Evolutionary conservation across 179 eudicot genomes (phyloP), one percentile per base, ranked within the genome.

Genomic region (Carnegiea gigantea): DNA sequence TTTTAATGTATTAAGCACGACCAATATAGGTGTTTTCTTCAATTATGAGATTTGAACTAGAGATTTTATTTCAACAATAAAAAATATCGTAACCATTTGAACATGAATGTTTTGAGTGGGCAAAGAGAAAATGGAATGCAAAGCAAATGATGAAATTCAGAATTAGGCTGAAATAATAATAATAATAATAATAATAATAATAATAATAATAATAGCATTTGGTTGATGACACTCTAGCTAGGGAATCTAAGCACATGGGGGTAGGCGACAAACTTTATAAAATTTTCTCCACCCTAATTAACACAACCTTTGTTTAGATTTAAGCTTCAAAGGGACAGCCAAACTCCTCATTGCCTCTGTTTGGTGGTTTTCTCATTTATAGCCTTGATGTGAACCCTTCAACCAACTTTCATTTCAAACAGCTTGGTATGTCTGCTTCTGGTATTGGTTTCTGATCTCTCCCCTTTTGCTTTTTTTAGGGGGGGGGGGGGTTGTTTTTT

Each of bases 191-290:
- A 33, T 33, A 2, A 33, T 40, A 77, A 60, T 24, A 24, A 54
- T 62, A 74, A 80, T 78, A 51, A 65, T 78, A 48, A 9, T 12
- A 53, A 11, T 46, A 70, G 18, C 43, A 51, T 40, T n/a, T 38
- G 23, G 23, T n/a, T 53, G 26, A 70, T 49, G 60, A 23, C 74
- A 68, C 62, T 80, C 76, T 80, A 72, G 82, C 44, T 57, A 73
- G 77, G 82, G 82, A 80, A 80, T 80, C 82, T 38, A 80, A 73
- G 77, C 82, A 80, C 82, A 62, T 62, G 68, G 68, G 28, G 2
- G 68, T 7, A 11, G 68, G 62, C 30, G 68, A 62, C 78, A 48
- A 24, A 15, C 2, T 6, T 57, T 59, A 8, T 57, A 36, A 30
- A 73, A 76, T 28, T 23, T 30, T 76, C 26, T 76, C 30, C 7